Evolutionary conservation across 2,329 filamentous ascomycete species (phyloP).

Genomic region (Colletotrichum filicis): DNA sequence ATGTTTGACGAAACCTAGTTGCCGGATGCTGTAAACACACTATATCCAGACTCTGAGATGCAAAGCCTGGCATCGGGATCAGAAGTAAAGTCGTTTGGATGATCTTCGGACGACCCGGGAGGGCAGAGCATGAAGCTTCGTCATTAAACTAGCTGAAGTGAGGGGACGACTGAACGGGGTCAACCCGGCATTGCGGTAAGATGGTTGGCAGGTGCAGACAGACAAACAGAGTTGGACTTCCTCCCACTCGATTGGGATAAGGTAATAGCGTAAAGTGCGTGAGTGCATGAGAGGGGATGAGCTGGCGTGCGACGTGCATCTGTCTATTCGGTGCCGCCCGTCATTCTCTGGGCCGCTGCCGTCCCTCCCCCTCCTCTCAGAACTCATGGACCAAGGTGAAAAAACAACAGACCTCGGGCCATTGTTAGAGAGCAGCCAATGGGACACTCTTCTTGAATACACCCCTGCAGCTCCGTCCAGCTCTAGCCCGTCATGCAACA

Average conservation of each 20-base stretch:
- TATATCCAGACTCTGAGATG: background rate
- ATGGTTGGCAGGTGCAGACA: background rate
- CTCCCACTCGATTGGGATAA: slow-evolving; percentile 5
- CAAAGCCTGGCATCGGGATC: background rate
- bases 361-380: background rate
- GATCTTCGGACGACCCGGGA: slow-evolving; percentile 27
- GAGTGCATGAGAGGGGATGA: background rate
- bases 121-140: slow-evolving; percentile 20
- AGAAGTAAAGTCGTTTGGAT: slow-evolving; percentile 17
- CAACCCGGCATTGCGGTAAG: slow-evolving; percentile 13
- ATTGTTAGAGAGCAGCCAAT: slow-evolving; percentile 9
- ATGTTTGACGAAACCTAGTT: background rate
- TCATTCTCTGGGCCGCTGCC: background rate
- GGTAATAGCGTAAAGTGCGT: background rate
- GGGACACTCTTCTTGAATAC: background rate
- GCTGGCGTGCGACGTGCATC: slow-evolving; percentile 13
- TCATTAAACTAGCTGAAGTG: slow-evolving; percentile 7
- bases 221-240: background rate
- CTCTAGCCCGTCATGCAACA: slow-evolving; percentile 26
- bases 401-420: slow-evolving; percentile 26
- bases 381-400: background rate
- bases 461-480: slow-evolving; percentile 32
- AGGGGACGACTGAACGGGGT: background rate
- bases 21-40: background rate
- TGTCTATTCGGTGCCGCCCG: slow-evolving; percentile 19